A percentile compares a stretch with the other conserved stretches of the same genome.
Evolutionary conservation across 371 early-diverging fungal genomes (phyloP).

Genomic region (Smittium mucronatum): DNA sequence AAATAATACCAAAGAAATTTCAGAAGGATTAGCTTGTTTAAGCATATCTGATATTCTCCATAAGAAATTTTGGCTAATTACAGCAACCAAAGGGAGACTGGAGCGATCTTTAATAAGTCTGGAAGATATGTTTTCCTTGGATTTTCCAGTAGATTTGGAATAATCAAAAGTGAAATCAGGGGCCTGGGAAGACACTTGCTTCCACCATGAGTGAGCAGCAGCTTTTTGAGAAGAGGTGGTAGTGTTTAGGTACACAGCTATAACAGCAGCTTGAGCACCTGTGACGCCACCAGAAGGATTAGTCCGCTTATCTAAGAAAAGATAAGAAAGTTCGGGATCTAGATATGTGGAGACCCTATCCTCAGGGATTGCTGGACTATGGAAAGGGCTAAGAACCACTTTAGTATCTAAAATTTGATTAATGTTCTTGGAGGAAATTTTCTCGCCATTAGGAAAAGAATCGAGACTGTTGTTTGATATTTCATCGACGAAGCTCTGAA

Average conservation of each 20-base stretch:
- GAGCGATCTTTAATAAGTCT: background rate
- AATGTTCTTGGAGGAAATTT: background rate
- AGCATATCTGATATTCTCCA: constrained; percentile 29
- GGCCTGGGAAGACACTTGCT: background rate
- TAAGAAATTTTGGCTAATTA: constrained; percentile 20
- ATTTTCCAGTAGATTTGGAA: background rate
- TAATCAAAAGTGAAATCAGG: background rate
- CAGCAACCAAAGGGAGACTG: background rate
- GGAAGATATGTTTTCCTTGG: background rate
- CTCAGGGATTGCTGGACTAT: constrained; percentile 1
- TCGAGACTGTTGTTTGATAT: background rate
- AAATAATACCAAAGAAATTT: constrained; percentile 62
- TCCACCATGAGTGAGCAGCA: constrained; percentile 17
- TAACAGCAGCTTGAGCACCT: constrained; percentile 16
- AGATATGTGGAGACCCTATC: constrained; percentile 12
- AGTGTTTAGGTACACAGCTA: constrained; percentile 25
- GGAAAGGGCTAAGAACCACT: constrained; percentile 21
- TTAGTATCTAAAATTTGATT: constrained; percentile 2
- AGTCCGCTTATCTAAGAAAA: background rate
- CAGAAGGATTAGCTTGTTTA: constrained; percentile 52
- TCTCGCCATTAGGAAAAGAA: background rate
- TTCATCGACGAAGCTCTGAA: constrained; percentile 20
- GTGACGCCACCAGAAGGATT: constrained; percentile 18
- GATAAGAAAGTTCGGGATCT: constrained; percentile 13
- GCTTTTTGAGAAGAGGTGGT: constrained; percentile 10